Conservation (phyloP, 768 basidiomycete genomes). For the Mycena kentingensis region DNA sequence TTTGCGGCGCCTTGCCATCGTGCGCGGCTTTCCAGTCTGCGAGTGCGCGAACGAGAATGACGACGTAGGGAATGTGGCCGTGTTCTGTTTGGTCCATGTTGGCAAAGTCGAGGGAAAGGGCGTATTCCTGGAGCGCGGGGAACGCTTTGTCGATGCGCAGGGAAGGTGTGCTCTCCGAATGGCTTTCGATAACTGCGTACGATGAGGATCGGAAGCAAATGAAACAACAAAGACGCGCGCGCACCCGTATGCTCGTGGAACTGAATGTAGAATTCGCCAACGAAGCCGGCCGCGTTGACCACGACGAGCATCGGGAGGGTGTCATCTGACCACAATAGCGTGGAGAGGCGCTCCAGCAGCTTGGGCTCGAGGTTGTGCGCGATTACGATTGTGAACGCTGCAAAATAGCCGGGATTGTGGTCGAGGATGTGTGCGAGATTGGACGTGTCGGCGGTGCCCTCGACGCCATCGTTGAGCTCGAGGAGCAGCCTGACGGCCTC, state of each 20-base stretch:
- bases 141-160: slow-evolving; percentile 91
- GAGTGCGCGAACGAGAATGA: slow-evolving; percentile 81
- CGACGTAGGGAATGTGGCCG: slow-evolving; percentile 85
- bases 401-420: slow-evolving; percentile 52
- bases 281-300: slow-evolving; percentile 85
- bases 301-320: slow-evolving; percentile 68
- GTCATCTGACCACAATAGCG: slow-evolving; percentile 67
- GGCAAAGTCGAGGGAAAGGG: slow-evolving; percentile 68
- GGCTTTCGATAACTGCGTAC: slow-evolving; percentile 79
- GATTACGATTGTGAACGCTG: slow-evolving; percentile 77
- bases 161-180: slow-evolving; percentile 72
- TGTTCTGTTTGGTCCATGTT: slow-evolving; percentile 88
- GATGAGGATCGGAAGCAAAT: not conserved
- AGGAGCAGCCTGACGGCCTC: slow-evolving; percentile 75
- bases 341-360: slow-evolving; percentile 59
- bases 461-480: slow-evolving; percentile 89
- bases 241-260: slow-evolving; percentile 84
- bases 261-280: slow-evolving; percentile 87
- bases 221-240: slow-evolving; percentile 25
- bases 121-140: slow-evolving; percentile 74
- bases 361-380: slow-evolving; percentile 73
- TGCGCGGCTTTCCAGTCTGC: slow-evolving; percentile 87
- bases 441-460: slow-evolving; percentile 62
- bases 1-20: slow-evolving; percentile 57
- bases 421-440: slow-evolving; percentile 61